Conservation (phyloP, 805 yeast species). For the Saccharomycopsis vini region DNA sequence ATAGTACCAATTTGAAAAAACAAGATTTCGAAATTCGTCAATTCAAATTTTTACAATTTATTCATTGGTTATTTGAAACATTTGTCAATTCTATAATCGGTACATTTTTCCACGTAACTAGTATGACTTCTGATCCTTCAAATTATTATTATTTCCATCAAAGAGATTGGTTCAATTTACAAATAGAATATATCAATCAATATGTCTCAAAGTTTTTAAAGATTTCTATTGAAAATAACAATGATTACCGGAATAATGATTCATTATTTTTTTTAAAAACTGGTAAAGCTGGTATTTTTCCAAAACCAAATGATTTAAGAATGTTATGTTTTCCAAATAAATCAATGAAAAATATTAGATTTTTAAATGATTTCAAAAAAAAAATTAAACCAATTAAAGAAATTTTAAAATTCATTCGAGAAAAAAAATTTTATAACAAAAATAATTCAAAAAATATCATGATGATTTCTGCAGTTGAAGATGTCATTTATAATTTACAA, state of each 20-base stretch:
- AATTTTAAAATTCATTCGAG: conserved; percentile 5
- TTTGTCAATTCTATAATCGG: conserved; percentile 41
- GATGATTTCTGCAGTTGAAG: not conserved
- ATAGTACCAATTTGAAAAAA: conserved; percentile 24
- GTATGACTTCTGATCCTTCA: conserved; percentile 33
- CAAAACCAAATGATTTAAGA: conserved; percentile 54
- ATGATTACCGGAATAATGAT: too few relatives aligned
- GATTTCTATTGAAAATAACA: conserved; percentile 22
- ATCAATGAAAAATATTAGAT: conserved; percentile 25
- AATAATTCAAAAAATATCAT: too few relatives aligned
- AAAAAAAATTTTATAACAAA: not conserved
- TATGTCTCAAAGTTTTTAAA: conserved; percentile 34
- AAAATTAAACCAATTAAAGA: conserved; percentile 10
- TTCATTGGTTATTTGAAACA: conserved; percentile 48
- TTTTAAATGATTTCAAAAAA: not conserved
- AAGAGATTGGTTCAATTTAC: conserved; percentile 42
- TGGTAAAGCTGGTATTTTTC: conserved; percentile 46
- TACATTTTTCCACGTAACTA: conserved; percentile 61
- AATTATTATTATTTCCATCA: conserved; percentile 46
- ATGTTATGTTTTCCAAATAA: conserved; percentile 51
- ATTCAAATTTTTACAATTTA: conserved; percentile 31
- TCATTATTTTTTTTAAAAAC: too few relatives aligned
- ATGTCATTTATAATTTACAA: conserved; percentile 8
- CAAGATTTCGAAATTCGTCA: conserved; percentile 35
- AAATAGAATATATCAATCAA: conserved; percentile 32